Evolutionary conservation across 306 rosid genomes (phyloP), one percentile per base, ranked within the genome.

Genomic region (Ochetophila trinervis): DNA sequence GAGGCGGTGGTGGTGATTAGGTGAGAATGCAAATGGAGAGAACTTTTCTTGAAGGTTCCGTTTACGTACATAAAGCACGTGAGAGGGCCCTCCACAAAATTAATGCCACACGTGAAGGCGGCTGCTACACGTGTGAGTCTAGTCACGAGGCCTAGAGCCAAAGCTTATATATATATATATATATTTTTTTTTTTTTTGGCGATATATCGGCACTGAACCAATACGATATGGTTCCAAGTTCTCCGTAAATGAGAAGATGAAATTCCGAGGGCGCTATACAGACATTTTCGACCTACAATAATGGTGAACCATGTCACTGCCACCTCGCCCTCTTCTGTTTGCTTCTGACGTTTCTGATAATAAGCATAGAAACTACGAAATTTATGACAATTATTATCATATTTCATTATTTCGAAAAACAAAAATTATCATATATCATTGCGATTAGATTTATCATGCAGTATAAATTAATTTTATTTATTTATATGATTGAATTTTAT

Each of bases 11-110:
- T 10, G 45, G 9, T 23, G 40, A 40, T 69, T 69, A 35, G 60
- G 52, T 48, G 66, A 34, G 45, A 27, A 1, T 15, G 6, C 12
- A 18, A 45, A 24, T 47, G 16, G 15, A 1, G 20, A 13, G 32
- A 0, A 35, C 36, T 15, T 76, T 62, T 68, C 83, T 68, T 78
- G 71, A 70, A 68, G 42, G 71, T n/a, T 63, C 62, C 58, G 53
- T 70, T 4, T 67, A 78, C 71, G 57, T 70, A 78, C 73, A 60
- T 34, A 37, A 56, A 68, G 67, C 86, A 76, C 83, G 80, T 83
- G 85, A 74, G 65, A 66, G 72, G 37, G 59, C 60, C 75, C 73
- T 20, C 36, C 65, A 32, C 59, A 22, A 19, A 75, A 67, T 13
- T 36, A 59, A 37, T 7, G 11, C 34, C 67, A 12, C 80, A 69